A percentile compares a stretch with the other conserved stretches of the same genome.
These are phyloP conservation scores for Lunularia cruciata DNA, from an alignment of 225 moss, liverwort and hornwort species.

Conservation along the genomic window DNA sequence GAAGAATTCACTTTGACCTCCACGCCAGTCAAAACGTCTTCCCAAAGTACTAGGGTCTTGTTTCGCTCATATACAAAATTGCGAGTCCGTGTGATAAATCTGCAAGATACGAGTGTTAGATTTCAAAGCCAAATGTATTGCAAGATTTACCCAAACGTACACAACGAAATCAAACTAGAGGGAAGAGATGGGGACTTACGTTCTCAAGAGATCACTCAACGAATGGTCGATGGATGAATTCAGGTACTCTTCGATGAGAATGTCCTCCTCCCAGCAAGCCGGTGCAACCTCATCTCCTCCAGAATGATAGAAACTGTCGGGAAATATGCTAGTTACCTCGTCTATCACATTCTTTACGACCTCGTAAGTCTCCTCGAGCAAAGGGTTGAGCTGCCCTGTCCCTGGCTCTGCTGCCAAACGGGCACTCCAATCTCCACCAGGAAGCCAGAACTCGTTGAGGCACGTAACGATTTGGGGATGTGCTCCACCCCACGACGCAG, in stretches of 20 bases:
- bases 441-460: slow-evolving; percentile 64
- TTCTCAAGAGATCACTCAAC: slow-evolving; percentile 28
- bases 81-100: slow-evolving; percentile 48
- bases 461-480: slow-evolving; percentile 74
- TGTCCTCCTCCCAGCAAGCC: slow-evolving; percentile 65
- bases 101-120: neutral
- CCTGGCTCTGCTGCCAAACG: slow-evolving; percentile 78
- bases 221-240: neutral
- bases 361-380: slow-evolving; percentile 60
- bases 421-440: slow-evolving; percentile 48
- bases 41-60: slow-evolving; percentile 69
- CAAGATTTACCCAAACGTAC: slow-evolving; percentile 47
- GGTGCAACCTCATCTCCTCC: slow-evolving; percentile 75
- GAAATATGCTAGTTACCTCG: slow-evolving; percentile 59
- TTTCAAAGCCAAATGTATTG: slow-evolving; percentile 54
- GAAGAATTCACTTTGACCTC: slow-evolving; percentile 51
- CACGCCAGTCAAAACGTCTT: slow-evolving; percentile 57
- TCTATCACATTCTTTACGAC: slow-evolving; percentile 67
- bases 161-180: neutral
- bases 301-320: slow-evolving; percentile 61
- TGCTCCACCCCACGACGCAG: slow-evolving; percentile 79
- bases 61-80: slow-evolving; percentile 54
- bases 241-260: slow-evolving; percentile 38
- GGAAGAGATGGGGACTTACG: slow-evolving; percentile 47
- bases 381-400: slow-evolving; percentile 77